Conservation (phyloP, 169 alveolate species). For the Plasmodium sp. region DNA sequence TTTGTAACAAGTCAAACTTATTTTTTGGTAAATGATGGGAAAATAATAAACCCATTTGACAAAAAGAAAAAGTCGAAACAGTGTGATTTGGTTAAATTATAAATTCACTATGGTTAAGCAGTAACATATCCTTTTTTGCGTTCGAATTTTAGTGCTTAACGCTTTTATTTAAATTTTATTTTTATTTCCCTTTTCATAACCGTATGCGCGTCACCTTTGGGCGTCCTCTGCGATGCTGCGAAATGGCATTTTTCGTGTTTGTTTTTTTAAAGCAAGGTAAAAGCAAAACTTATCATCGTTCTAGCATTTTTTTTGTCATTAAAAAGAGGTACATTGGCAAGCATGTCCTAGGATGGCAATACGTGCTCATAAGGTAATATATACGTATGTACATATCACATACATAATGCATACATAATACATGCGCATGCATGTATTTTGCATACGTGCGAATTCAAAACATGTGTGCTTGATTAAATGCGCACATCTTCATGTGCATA, state of each 20-base stretch:
- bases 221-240: neutral
- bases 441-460: neutral
- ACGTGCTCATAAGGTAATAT: neutral
- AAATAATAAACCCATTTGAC: neutral
- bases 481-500: neutral
- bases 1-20: neutral
- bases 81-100: neutral
- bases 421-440: neutral
- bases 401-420: neutral
- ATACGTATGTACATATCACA: neutral
- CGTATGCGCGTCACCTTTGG: neutral
- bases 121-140: neutral
- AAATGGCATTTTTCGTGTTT: neutral
- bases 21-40: neutral
- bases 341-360: neutral
- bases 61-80: conserved; percentile 6
- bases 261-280: neutral
- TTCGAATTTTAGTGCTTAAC: neutral
- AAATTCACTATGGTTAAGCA: neutral
- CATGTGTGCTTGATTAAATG: neutral
- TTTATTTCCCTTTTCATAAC: conserved; percentile 2
- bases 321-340: neutral
- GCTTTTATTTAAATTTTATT: neutral
- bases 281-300: conserved; percentile 6
- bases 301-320: neutral